A percentile compares a stretch with the other conserved stretches of the same genome.
phyloP scores from a whole-genome alignment of 352 stramenopile genomes.

The Elongisporangium undulatum region DNA sequence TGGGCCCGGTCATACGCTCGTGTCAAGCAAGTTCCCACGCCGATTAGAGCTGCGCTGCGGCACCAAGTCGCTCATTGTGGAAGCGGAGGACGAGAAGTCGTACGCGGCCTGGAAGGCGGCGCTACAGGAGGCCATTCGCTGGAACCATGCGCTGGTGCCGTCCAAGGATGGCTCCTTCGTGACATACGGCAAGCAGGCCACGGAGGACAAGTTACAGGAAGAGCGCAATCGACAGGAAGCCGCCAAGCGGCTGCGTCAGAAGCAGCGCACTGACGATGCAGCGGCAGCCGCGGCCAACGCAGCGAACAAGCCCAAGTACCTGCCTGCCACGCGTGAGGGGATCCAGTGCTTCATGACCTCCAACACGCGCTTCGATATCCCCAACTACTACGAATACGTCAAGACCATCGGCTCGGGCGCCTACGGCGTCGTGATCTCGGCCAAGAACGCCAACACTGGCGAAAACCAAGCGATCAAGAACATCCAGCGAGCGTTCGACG shows the following conservation, averaged over 20 bases:
- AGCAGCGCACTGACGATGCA: conserved; percentile 64
- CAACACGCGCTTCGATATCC: conserved; percentile 83
- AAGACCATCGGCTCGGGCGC: conserved; percentile 89
- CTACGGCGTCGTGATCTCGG: conserved; percentile 90
- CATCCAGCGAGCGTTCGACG: conserved; percentile 92
- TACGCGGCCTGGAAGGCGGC: conserved; percentile 64
- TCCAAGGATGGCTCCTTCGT: conserved; percentile 75
- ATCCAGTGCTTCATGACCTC: conserved; percentile 84
- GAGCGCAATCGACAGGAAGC: conserved; percentile 64
- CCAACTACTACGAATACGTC: conserved; percentile 70
- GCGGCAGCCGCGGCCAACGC: conserved; percentile 46
- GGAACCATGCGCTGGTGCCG: conserved; percentile 86
- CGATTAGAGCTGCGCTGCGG: conserved; percentile 68
- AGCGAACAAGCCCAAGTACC: conserved; percentile 77
- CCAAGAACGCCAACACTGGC: conserved; percentile 32
- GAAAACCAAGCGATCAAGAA: conserved; percentile 91
- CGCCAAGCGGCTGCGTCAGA: conserved; percentile 72
- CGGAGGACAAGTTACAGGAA: conserved; percentile 66
- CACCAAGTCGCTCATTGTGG: conserved; percentile 67
- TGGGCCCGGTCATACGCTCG: conserved; percentile 55
- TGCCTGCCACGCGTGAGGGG: conserved; percentile 59
- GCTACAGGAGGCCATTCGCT: conserved; percentile 79
- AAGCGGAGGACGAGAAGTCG: conserved; percentile 56
- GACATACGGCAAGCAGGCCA: conserved; percentile 74
- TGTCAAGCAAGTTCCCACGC: conserved; percentile 43